Percentiles rank a stretch among this genome's conserved stretches.
Conservation (phyloP, 2,329 filamentous ascomycete species). For the Aspergillus sp. region DNA sequence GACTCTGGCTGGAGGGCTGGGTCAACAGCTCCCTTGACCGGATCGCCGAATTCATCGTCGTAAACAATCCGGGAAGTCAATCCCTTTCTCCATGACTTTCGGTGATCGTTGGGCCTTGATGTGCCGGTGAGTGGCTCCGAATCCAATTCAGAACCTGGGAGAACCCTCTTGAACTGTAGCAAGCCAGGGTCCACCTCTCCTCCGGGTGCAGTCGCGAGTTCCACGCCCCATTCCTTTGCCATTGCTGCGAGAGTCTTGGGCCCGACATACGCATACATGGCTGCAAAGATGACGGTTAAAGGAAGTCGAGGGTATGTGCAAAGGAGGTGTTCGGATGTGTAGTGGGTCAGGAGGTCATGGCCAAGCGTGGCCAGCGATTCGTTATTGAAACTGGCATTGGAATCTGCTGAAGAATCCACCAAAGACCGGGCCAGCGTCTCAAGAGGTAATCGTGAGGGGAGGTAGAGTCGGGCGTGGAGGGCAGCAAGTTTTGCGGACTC, state of each 20-base stretch:
- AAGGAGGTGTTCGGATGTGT: slow-evolving; percentile 81
- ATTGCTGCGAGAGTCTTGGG: slow-evolving; percentile 68
- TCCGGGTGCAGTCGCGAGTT: slow-evolving; percentile 78
- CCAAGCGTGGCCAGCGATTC: slow-evolving; percentile 75
- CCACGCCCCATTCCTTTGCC: slow-evolving; percentile 84
- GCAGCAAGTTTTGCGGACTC: slow-evolving; percentile 85
- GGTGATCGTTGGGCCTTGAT: slow-evolving; percentile 39
- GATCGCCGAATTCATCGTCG: slow-evolving; percentile 80
- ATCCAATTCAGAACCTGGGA: slow-evolving; percentile 39
- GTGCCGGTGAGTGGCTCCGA: slow-evolving; percentile 38
- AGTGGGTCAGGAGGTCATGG: slow-evolving; percentile 77
- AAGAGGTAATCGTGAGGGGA: slow-evolving; percentile 76
- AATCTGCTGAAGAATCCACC: slow-evolving; percentile 79
- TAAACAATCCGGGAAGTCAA: slow-evolving; percentile 73
- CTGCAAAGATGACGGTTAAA: slow-evolving; percentile 78
- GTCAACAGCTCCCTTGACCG: slow-evolving; percentile 17
- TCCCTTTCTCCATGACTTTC: slow-evolving; percentile 63
- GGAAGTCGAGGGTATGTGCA: slow-evolving; percentile 88
- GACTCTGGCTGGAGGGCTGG: too few relatives aligned
- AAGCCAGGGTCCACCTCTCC: slow-evolving; percentile 88
- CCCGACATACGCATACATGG: slow-evolving; percentile 79
- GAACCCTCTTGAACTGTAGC: slow-evolving; percentile 66
- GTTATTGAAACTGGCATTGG: slow-evolving; percentile 81
- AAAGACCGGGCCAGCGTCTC: slow-evolving; percentile 82
- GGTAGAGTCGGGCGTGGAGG: slow-evolving; percentile 80